phyloP scores from a whole-genome alignment of 495 filamentous ascomycete genomes.

The Aspergillus nidulans region DNA sequence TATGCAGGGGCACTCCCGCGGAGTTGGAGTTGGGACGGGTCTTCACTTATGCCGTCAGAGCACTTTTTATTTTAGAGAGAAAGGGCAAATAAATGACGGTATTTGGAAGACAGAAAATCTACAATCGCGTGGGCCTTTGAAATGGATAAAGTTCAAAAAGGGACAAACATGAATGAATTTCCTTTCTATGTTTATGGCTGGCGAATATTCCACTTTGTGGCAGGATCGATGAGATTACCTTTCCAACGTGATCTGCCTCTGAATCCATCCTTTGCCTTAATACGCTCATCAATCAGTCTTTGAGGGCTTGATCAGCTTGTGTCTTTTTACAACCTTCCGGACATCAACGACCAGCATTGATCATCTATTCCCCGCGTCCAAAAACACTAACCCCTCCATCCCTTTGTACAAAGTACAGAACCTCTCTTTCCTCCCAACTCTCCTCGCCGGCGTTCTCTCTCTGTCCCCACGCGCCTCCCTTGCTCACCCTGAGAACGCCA shows the following conservation, averaged over 20 bases:
- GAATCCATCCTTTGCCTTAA: constrained; percentile 14
- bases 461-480: constrained; percentile 45
- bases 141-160: constrained; percentile 29
- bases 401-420: constrained; percentile 71
- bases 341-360: constrained; percentile 8
- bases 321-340: neutral
- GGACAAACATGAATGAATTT: constrained; percentile 42
- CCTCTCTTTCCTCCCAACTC: constrained; percentile 59
- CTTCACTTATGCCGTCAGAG: constrained; percentile 30
- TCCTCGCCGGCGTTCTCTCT: constrained; percentile 25
- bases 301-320: too few species aligned
- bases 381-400: constrained; percentile 80
- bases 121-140: constrained; percentile 18
- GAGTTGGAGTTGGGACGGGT: constrained; percentile 39
- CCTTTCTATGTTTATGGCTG: constrained; percentile 42
- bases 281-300: too few species aligned
- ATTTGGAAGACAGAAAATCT: constrained; percentile 24
- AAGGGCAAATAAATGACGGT: constrained; percentile 20
- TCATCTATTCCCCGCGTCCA: constrained; percentile 58
- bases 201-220: constrained; percentile 43
- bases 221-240: constrained; percentile 41
- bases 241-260: constrained; percentile 33
- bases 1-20: constrained; percentile 34
- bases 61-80: constrained; percentile 23
- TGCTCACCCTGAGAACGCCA: constrained; percentile 76